A percentile compares a stretch with the other conserved stretches of the same genome.
These are phyloP conservation scores for Lotmaria passim DNA, from an alignment of 208 protist genomes.

Conservation along the genomic window DNA sequence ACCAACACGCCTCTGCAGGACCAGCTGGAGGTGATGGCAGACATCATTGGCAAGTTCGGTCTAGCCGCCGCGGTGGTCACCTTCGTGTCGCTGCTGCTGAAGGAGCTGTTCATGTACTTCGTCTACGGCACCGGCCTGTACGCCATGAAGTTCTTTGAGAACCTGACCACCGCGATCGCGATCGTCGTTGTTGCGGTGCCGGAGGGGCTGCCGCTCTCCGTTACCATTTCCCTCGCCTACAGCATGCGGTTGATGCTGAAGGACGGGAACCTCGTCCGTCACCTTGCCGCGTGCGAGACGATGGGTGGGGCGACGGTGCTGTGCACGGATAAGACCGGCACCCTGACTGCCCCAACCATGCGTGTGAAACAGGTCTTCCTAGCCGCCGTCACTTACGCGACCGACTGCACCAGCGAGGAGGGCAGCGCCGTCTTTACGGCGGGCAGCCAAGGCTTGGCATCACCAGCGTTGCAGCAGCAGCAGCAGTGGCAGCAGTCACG, in stretches of 20 bases:
- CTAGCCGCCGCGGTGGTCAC: conserved; percentile 74
- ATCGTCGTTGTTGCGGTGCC: conserved; percentile 98
- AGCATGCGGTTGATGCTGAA: conserved; percentile 95
- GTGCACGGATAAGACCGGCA: conserved; percentile 96
- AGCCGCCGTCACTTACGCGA: conserved; percentile 34
- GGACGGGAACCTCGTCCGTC: conserved; percentile 95
- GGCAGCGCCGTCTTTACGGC: neutral
- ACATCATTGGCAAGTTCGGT: conserved; percentile 90
- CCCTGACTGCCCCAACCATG: conserved; percentile 94
- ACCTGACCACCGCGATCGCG: conserved; percentile 92
- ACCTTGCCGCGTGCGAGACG: conserved; percentile 96
- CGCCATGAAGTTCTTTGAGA: conserved; percentile 85
- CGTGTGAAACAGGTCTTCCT: conserved; percentile 72
- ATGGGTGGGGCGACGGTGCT: conserved; percentile 96
- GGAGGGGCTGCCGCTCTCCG: conserved; percentile 97
- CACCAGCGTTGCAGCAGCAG: neutral
- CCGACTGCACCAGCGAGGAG: conserved; percentile 1
- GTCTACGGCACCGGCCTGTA: conserved; percentile 46
- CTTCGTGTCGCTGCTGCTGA: conserved; percentile 72
- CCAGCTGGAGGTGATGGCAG: conserved; percentile 85
- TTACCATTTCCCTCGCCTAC: conserved; percentile 97
- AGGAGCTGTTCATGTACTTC: conserved; percentile 62
- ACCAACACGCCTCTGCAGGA: conserved; percentile 83
- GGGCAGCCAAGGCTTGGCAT: neutral
- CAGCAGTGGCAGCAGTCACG: neutral